Evolutionary conservation across 441 rosid genomes (phyloP).

Genomic region (Gossypium davidsonii): DNA sequence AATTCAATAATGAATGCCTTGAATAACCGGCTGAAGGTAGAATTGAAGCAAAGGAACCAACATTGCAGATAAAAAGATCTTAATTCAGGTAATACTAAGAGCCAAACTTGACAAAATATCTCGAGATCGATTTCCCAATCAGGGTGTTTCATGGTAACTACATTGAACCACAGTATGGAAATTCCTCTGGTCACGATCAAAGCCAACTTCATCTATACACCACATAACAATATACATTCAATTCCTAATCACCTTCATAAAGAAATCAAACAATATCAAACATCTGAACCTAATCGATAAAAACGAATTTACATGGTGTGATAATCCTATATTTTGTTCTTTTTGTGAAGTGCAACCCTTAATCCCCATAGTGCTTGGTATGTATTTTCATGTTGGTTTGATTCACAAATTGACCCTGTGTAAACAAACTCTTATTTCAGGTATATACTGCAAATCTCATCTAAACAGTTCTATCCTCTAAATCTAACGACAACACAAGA

Average conservation of each 20-base stretch:
- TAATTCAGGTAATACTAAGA: background rate
- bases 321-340: background rate
- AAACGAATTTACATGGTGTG: constrained; percentile 25
- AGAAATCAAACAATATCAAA: constrained; percentile 40
- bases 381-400: constrained; percentile 13
- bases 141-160: background rate
- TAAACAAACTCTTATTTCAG: constrained; percentile 25
- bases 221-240: constrained; percentile 18
- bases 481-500: constrained; percentile 79
- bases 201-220: constrained; percentile 22
- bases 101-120: background rate
- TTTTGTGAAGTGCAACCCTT: background rate
- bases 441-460: constrained; percentile 24
- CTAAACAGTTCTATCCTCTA: constrained; percentile 34
- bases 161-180: background rate
- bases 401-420: constrained; percentile 20
- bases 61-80: background rate
- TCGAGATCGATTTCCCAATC: background rate
- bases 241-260: constrained; percentile 20
- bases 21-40: background rate
- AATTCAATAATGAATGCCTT: background rate
- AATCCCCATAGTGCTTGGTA: background rate
- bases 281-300: constrained; percentile 23
- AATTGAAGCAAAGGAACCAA: background rate
- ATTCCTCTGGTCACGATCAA: background rate